Conservation (phyloP, 2,329 filamentous ascomycete species). For the Aspergillus arachidicola region DNA sequence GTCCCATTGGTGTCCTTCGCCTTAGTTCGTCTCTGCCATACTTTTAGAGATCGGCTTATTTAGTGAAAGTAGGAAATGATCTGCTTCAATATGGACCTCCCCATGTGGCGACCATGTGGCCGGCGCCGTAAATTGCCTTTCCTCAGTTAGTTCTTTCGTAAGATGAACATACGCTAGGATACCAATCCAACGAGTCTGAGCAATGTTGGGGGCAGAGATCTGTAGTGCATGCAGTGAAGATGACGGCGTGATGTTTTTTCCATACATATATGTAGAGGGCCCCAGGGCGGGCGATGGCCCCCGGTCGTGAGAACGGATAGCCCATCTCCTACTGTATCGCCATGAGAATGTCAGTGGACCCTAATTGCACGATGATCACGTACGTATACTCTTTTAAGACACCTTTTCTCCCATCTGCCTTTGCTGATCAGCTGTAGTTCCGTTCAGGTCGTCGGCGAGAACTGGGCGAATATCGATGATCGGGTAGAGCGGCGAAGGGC, state of each 20-base stretch:
- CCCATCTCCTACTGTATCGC: neutral
- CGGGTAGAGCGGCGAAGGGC: constrained; percentile 15
- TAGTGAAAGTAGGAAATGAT: neutral
- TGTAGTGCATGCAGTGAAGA: neutral
- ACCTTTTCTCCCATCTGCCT: neutral
- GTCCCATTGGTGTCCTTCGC: neutral
- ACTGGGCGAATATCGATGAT: constrained; percentile 17
- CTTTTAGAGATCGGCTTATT: neutral
- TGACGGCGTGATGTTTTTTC: neutral
- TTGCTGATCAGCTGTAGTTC: neutral
- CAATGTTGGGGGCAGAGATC: neutral
- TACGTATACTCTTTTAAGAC: neutral
- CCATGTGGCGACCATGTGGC: neutral
- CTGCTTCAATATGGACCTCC: neutral
- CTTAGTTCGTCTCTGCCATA: neutral
- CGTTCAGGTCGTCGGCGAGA: neutral
- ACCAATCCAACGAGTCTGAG: neutral
- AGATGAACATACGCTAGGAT: neutral
- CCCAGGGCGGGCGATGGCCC: neutral
- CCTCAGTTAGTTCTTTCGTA: neutral
- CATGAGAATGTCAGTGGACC: neutral
- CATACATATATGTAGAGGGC: neutral
- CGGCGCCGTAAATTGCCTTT: neutral
- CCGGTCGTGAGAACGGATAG: neutral
- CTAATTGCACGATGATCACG: neutral